Evolutionary conservation across 805 yeast species (phyloP).

Genomic region (Osmozyma mogii): DNA sequence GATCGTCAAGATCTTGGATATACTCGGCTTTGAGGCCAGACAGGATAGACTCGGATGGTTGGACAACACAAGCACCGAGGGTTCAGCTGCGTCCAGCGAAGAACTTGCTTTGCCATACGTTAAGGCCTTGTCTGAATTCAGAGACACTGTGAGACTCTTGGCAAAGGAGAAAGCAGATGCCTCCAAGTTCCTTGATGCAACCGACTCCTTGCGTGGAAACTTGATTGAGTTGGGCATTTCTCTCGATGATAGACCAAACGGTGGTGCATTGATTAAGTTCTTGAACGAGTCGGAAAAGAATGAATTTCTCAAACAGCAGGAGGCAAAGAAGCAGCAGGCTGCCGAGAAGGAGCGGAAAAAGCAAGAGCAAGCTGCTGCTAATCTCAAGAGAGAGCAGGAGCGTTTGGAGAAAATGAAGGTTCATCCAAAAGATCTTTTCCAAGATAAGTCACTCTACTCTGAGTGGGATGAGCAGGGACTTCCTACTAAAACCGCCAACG

Average conservation of each 20-base stretch:
- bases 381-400: slow-evolving; percentile 58
- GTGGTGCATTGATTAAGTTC: slow-evolving; percentile 79
- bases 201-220: slow-evolving; percentile 69
- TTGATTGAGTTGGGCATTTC: slow-evolving; percentile 72
- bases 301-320: slow-evolving; percentile 49
- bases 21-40: slow-evolving; percentile 73
- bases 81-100: slow-evolving; percentile 34
- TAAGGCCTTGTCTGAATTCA: slow-evolving; percentile 65
- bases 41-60: slow-evolving; percentile 77
- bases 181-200: slow-evolving; percentile 50
- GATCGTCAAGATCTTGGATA: slow-evolving; percentile 59
- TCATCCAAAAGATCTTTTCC: slow-evolving; percentile 69
- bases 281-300: slow-evolving; percentile 60
- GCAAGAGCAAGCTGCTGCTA: slow-evolving; percentile 39
- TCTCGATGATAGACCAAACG: slow-evolving; percentile 79
- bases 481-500: slow-evolving; percentile 68
- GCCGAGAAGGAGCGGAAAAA: slow-evolving; percentile 53
- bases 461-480: slow-evolving; percentile 84
- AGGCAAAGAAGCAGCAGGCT: slow-evolving; percentile 48
- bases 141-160: slow-evolving; percentile 70
- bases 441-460: slow-evolving; percentile 43
- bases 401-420: slow-evolving; percentile 58
- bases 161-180: slow-evolving; percentile 57
- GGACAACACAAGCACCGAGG: slow-evolving; percentile 22
- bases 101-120: slow-evolving; percentile 75